Conservation (phyloP, 768 basidiomycete species). For the Auricularia sp. region DNA sequence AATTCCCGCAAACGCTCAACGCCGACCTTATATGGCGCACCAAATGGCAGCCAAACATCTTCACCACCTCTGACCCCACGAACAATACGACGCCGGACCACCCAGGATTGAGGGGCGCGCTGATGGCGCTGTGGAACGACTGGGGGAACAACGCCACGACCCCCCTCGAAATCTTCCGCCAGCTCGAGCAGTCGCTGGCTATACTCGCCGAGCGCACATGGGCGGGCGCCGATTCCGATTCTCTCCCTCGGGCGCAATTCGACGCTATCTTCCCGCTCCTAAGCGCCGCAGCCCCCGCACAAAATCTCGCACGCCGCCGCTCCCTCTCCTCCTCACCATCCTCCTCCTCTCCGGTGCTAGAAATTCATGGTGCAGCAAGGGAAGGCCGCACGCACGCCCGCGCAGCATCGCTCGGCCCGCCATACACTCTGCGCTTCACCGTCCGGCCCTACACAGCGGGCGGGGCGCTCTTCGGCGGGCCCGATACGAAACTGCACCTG, state of each 20-base stretch:
- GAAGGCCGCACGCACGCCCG: constrained; percentile 20
- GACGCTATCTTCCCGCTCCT: constrained; percentile 25
- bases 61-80: constrained; percentile 17
- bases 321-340: constrained; percentile 24
- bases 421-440: constrained; percentile 31
- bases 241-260: constrained; percentile 27
- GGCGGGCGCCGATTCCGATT: constrained; percentile 25
- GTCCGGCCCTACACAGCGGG: constrained; percentile 21
- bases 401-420: constrained; percentile 28
- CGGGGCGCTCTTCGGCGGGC: constrained; percentile 25
- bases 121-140: constrained; percentile 33
- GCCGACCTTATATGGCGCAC: constrained; percentile 19
- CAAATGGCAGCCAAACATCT: constrained; percentile 28
- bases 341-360: too few species aligned
- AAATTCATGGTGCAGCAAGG: constrained; percentile 3
- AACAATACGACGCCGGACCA: constrained; percentile 24
- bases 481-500: constrained; percentile 15
- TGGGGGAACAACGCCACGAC: constrained; percentile 39
- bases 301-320: constrained; percentile 29
- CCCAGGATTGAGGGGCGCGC: constrained; percentile 22
- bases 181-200: constrained; percentile 30
- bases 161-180: constrained; percentile 33
- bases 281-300: constrained; percentile 31
- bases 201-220: constrained; percentile 34
- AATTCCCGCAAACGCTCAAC: constrained; percentile 25